These are phyloP conservation scores for Globisporangium splendens DNA, from an alignment of 352 stramenopile genomes.

Conservation along the genomic window DNA sequence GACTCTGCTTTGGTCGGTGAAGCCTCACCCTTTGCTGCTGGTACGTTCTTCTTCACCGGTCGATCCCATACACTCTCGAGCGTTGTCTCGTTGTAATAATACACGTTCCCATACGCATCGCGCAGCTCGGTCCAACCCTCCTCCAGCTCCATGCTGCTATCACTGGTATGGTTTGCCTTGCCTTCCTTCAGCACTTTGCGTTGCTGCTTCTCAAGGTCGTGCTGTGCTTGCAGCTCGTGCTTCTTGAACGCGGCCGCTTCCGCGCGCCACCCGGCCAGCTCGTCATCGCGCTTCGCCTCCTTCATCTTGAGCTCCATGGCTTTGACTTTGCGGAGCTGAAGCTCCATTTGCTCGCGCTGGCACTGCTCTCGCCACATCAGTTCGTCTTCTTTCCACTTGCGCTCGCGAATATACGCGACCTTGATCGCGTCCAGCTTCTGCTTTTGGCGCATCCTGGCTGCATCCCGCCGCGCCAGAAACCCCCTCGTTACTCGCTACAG, in stretches of 20 bases:
- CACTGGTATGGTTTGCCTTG: background rate
- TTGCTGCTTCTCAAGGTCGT: conserved; percentile 24
- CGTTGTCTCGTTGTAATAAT: conserved; percentile 61
- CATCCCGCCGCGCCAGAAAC: conserved; percentile 31
- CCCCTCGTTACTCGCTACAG: conserved; percentile 36
- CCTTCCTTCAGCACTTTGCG: conserved; percentile 10
- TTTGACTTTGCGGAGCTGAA: conserved; percentile 42
- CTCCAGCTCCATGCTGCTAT: conserved; percentile 6
- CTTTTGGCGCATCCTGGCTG: conserved; percentile 25
- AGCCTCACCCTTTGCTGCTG: background rate
- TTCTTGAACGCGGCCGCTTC: conserved; percentile 40
- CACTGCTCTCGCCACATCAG: conserved; percentile 48
- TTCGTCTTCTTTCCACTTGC: conserved; percentile 50
- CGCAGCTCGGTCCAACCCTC: conserved; percentile 26
- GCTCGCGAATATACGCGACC: conserved; percentile 53
- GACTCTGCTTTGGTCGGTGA: background rate
- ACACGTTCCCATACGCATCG: conserved; percentile 52
- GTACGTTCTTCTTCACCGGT: background rate
- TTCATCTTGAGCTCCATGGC: conserved; percentile 41
- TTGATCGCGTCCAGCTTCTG: conserved; percentile 44
- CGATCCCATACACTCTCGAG: conserved; percentile 50
- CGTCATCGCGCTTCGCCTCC: conserved; percentile 56
- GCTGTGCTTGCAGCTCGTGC: conserved; percentile 35
- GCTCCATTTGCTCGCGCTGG: conserved; percentile 55
- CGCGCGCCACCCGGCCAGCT: conserved; percentile 50